phyloP scores from a whole-genome alignment of 2,329 filamentous ascomycete species.

The Arthrinium phaeospermum region DNA sequence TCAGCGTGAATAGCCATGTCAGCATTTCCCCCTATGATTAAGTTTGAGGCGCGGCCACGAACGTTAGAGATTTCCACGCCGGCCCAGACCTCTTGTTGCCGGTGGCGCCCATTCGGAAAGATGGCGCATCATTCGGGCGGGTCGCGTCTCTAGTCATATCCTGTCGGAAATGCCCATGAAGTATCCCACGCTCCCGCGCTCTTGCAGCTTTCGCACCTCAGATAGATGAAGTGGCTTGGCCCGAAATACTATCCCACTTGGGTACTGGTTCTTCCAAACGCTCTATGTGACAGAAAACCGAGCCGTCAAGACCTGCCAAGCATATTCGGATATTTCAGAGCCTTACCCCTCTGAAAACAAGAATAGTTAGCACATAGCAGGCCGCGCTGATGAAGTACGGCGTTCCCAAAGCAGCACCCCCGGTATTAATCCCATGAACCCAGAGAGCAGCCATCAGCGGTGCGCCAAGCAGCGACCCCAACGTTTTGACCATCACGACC shows the following conservation, averaged over 20 bases:
- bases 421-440: slow-evolving; percentile 50
- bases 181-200: background rate
- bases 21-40: background rate
- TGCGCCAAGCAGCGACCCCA: slow-evolving; percentile 53
- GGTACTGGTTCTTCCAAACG: background rate
- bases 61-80: background rate
- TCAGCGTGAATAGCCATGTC: background rate
- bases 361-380: slow-evolving; percentile 43
- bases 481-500: slow-evolving; percentile 57
- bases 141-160: background rate
- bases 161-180: background rate
- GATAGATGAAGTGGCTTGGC: background rate
- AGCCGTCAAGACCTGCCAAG: background rate
- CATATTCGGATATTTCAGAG: background rate
- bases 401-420: slow-evolving; percentile 42
- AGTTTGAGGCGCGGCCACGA: background rate
- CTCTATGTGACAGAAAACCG: background rate
- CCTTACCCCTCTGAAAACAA: slow-evolving; percentile 39
- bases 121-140: background rate
- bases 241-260: no score
- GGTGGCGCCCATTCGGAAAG: background rate
- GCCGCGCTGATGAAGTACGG: slow-evolving; percentile 48
- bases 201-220: background rate
- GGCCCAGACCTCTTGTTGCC: background rate
- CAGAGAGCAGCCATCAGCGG: slow-evolving; percentile 54